Evolutionary conservation across 108 stramenopile species (phyloP), one percentile per base, ranked within the genome.

Genomic region (Cylindrotheca closterium): DNA sequence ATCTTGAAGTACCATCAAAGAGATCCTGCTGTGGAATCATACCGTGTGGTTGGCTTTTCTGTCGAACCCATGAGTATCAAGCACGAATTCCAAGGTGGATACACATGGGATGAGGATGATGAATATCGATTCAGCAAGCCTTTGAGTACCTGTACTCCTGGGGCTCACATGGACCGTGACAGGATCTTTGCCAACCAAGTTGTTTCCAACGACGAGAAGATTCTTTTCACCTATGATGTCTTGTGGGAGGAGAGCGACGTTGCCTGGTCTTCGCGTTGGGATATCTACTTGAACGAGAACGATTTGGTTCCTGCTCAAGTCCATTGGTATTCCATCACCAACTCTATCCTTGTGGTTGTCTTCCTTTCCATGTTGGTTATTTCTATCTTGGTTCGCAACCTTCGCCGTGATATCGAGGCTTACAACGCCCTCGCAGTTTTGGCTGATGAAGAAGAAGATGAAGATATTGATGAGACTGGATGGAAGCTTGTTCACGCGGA

Each of bases 401-500:
- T 99, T 27, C 80, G 91, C 45, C 77, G 91, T 27, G 97, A 99
- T 75, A 95, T 99, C 79, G 85, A 87, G n/a, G 82, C 87, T 15
- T 99, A 99, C 90, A 97, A 97, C 73, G 90, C 90, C 10, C 65
- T 94, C 29, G 78, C 93, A 34, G 86, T 84, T 12, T 67, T 96
- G 7, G 83, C 93, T 17, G 95, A 96, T 59, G 96, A 97, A 78
- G 94, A 96, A 68, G 77, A 80, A 58, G 89, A 96, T 55, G 96
- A 98, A 59, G 89, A 89, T 26, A 62, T 72, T 15, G 89, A 97
- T 60, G 98, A 97, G 75, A 87, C 73, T 54, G 98, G 98, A 33
- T 98, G 98, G 98, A 96, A 99, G 79, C 85, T 99, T 53, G 91
- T 99, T n/a, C 98, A 99, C 67, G 96, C 97, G 31, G 99, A 99